Evolutionary conservation across 2,329 filamentous ascomycete genomes (phyloP), one percentile per base, ranked within the genome.

Genomic region (Neocatenulostroma microsporum): DNA sequence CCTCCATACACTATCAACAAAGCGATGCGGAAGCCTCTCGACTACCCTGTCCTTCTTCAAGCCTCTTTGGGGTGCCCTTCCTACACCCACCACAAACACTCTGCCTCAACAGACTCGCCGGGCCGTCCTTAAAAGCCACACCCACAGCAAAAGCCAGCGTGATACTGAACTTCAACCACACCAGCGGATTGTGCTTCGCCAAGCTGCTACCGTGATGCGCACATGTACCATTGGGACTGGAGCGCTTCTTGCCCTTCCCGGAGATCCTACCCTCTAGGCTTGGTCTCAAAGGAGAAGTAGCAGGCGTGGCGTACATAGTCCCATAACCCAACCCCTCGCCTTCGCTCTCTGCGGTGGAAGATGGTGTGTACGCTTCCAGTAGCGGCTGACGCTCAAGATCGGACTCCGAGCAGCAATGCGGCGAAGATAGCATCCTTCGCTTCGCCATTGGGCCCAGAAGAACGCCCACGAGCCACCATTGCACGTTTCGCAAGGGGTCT

Each of bases 101-200:
- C 5, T 15, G 27, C 31, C 31, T 41, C 30, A 69, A 38, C 42
- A 69, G 51, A 34, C 52, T 57, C 12, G 53, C 64, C 12, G 68
- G 68, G 2, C 68, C 68, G 35, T 68, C 56, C 33, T 59, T 62
- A 28, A 71, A 57, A 6, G 68, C 68, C 3, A 66, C 56, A n/a
- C 66, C 67, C 28, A 71, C 58, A 10, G 67, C 68, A 40, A 70
- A 56, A 26, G 67, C 62, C 28, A 71, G 54, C 11, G 66, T 65
- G 33, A 69, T 49, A 8, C 62, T 66, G 45, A 71, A 69, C 41
- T 64, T 67, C 23, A 67, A 52, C 68, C 68, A 71, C 24, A 69
- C 49, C 39, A 55, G 57, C 7, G 66, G 54, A 23, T 51, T 58
- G 29, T 58, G 50, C 36, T 51, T 47, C 15, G 21, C 29, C 14